phyloP scores from a whole-genome alignment of 768 basidiomycete genomes.

The Coprinopsis strossmayeri region DNA sequence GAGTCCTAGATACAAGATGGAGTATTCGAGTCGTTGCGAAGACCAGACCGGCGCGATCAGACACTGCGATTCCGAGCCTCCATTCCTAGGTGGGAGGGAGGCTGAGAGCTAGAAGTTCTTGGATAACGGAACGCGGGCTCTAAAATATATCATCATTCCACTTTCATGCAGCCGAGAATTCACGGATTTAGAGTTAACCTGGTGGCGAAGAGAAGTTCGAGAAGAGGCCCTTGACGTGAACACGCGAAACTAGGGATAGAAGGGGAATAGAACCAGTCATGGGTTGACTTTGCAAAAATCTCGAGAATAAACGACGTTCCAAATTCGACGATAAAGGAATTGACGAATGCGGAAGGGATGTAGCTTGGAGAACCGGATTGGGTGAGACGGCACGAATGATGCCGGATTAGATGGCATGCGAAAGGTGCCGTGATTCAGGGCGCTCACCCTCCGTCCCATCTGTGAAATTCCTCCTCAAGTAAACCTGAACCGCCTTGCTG shows the following conservation, averaged over 20 bases:
- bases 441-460: neutral
- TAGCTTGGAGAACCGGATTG: neutral
- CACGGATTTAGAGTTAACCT: too few species aligned
- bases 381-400: neutral
- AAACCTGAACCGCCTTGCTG: neutral
- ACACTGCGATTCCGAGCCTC: too few species aligned
- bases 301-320: too few species aligned
- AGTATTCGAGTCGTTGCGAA: neutral
- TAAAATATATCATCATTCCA: too few species aligned
- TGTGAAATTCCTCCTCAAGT: too few species aligned
- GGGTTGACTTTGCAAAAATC: too few species aligned
- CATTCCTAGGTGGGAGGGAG: too few species aligned
- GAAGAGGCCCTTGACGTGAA: neutral
- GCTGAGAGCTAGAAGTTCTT: too few species aligned
- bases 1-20: neutral
- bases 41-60: too few species aligned
- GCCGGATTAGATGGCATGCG: neutral
- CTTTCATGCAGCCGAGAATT: too few species aligned
- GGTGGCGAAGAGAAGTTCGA: neutral
- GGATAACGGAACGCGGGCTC: too few species aligned
- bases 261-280: neutral
- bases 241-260: neutral
- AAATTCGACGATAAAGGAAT: conserved; percentile 2
- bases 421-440: neutral
- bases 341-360: conserved; percentile 2